These are phyloP conservation scores for Dorcoceras hygrometricum DNA, from an alignment of 257 asterid genomes.

Conservation along the genomic window DNA sequence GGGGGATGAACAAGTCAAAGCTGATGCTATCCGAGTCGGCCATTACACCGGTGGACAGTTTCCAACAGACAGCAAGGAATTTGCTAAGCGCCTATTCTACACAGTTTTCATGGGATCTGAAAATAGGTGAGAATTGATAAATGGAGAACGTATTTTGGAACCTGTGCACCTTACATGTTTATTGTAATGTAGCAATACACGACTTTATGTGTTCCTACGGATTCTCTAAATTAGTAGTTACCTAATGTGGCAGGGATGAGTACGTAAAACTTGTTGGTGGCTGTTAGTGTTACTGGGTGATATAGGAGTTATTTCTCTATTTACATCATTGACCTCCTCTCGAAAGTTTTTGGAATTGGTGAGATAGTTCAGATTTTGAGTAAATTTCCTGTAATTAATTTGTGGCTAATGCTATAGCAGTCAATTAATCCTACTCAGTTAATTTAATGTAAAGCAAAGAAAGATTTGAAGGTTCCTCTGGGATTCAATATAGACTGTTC, in stretches of 20 bases:
- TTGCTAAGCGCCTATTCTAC: constrained; percentile 84
- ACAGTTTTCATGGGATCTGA: constrained; percentile 95
- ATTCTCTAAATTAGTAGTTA: not conserved
- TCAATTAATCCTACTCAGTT: not conserved
- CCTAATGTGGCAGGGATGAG: not conserved
- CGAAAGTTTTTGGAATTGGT: not conserved
- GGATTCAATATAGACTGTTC: not conserved
- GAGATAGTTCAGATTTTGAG: not conserved
- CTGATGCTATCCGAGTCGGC: constrained; percentile 89
- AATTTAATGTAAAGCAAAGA: not conserved
- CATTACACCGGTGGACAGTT: constrained; percentile 65
- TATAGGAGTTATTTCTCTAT: not conserved
- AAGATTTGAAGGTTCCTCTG: not conserved
- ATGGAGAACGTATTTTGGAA: constrained; percentile 2
- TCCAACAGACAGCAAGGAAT: constrained; percentile 88
- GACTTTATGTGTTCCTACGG: not conserved
- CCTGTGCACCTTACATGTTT: constrained; percentile 8
- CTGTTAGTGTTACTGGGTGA: not conserved
- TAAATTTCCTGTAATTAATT: not conserved
- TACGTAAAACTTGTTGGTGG: not conserved
- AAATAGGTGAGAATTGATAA: constrained; percentile 56
- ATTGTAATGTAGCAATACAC: not conserved
- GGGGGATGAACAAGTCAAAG: constrained; percentile 83
- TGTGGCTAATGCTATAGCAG: not conserved
- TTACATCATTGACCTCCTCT: not conserved